Conservation (phyloP, 345 rosid species). For the Corchorus capsularis region DNA sequence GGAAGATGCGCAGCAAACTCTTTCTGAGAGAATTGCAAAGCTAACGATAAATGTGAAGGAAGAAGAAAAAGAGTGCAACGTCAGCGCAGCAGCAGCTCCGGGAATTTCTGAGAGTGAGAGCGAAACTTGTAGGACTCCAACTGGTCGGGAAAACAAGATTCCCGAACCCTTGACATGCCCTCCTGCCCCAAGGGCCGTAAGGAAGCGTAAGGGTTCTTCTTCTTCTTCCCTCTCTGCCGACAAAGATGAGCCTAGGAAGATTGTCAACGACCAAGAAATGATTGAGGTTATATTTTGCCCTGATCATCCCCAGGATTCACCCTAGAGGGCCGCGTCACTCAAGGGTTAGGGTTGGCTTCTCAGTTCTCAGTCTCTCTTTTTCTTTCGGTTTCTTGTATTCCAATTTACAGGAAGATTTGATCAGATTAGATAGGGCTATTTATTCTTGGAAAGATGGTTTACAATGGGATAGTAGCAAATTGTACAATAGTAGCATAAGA, state of each 20-base stretch:
- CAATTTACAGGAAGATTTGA: background rate
- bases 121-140: slow-evolving; percentile 34
- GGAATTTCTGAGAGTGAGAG: background rate
- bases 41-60: background rate
- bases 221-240: background rate
- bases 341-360: background rate
- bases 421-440: background rate
- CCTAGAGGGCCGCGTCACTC: background rate
- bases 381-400: too few species aligned
- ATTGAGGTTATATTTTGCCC: background rate
- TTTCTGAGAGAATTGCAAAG: background rate
- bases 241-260: background rate
- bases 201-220: slow-evolving; percentile 13
- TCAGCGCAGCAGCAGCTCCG: background rate
- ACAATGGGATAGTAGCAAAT: too few species aligned
- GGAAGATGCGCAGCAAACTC: background rate
- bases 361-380: background rate
- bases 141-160: slow-evolving; percentile 25
- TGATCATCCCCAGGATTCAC: background rate
- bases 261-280: background rate
- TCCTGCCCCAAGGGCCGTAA: slow-evolving; percentile 43
- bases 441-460: background rate
- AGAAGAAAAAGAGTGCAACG: background rate
- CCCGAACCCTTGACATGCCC: slow-evolving; percentile 31
- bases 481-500: too few species aligned